Percentiles rank a stretch among this genome's conserved stretches.
Conservation (phyloP, 305 asterid species). For the Salvia sclarea region DNA sequence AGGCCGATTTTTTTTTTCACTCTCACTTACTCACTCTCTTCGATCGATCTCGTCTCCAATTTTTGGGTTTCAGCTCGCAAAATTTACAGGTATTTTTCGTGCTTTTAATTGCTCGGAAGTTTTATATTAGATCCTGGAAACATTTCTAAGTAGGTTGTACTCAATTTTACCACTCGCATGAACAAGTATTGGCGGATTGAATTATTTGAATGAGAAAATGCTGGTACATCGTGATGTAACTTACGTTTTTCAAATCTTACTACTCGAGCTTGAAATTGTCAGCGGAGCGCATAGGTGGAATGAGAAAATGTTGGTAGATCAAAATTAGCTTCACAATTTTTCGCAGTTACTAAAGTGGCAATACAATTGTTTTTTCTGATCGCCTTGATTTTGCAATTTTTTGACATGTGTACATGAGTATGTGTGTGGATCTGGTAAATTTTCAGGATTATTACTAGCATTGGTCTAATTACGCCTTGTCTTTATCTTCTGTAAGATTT, state of each 20-base stretch:
- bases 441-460: not conserved
- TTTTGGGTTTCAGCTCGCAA: constrained; percentile 2
- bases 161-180: not conserved
- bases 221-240: constrained; percentile 15
- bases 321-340: constrained; percentile 8
- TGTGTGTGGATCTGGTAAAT: constrained; percentile 24
- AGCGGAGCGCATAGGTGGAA: constrained; percentile 4
- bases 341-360: not conserved
- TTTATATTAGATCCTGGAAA: not conserved
- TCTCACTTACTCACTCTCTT: constrained; percentile 14
- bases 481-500: not conserved
- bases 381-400: not conserved
- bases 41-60: constrained; percentile 26
- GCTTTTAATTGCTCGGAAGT: not conserved
- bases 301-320: constrained; percentile 15
- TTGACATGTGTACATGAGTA: not conserved
- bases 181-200: constrained; percentile 16
- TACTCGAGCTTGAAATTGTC: constrained; percentile 1
- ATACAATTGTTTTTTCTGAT: not conserved
- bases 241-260: not conserved
- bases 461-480: not conserved
- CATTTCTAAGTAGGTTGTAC: not conserved
- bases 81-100: constrained; percentile 23
- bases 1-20: constrained; percentile 25
- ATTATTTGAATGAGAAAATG: constrained; percentile 4